Base-by-base conservation (phyloP, 2,329 filamentous ascomycete species). In the Aspergillus proliferans region DNA sequence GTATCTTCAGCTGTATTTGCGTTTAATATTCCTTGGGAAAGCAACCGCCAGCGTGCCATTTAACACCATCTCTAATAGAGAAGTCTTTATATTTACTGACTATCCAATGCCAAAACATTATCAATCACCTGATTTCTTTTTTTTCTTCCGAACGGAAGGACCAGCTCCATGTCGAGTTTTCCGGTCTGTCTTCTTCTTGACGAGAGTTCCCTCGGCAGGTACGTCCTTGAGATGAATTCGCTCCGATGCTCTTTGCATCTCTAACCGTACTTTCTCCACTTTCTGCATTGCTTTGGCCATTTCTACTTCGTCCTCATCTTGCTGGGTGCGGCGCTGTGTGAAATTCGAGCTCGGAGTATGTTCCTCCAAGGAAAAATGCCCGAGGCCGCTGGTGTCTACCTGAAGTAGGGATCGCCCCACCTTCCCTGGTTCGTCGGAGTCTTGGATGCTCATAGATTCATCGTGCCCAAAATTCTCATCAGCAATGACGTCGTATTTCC, bases 261-360 rank as follows among this genome's bases (percentile, higher is more conserved):
- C 88, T 49, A 96, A 74, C 46, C 93, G 78, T 51, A 94, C 73
- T 46, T 84, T 78, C 72, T 97, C 92, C 3, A 98, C 87, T 67
- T 96, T 88, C 66, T 85, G 85, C 76, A 96, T 83, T 7, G 92
- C 93, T 61, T 83, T 83, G 41, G 82, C 83, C 88, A 96, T 95
- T 70, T 96, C 91, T 1, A 82, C 83, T 52, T 96, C 90, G 62
- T 95, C 89, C 14, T 80, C 81, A 63, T 85, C 80, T 55, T 85
- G 81, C 46, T 77, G 76, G 61, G 89, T 77, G 49, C 87, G 81
- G 43, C 79, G 73, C 43, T 67, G 60, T 43, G 55, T 30, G 33
- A 45, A 36, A 47, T 15, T 51, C 47, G 50, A 45, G 40, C 45
- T 45, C 18, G 49, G 41, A 8, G 63, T 63, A 14, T 59, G 56